Conservation (phyloP, 441 rosid genomes). For the Euphorbia schlechtendalii region DNA sequence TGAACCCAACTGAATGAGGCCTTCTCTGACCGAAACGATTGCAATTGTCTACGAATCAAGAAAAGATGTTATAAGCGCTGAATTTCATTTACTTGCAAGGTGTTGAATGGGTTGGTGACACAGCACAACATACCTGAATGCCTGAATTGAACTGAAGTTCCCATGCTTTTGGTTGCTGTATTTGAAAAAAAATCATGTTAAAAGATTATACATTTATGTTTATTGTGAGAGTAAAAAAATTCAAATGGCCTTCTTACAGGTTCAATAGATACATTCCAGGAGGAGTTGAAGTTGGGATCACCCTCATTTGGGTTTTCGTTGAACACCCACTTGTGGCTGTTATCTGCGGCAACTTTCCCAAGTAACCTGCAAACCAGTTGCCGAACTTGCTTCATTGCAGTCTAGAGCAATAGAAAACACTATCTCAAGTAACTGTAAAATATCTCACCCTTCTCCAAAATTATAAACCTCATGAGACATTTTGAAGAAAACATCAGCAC, state of each 20-base stretch:
- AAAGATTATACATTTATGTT: background rate
- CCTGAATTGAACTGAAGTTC: conserved; percentile 59
- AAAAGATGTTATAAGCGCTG: conserved; percentile 6
- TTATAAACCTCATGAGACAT: conserved; percentile 72
- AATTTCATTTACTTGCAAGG: background rate
- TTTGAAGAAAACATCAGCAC: conserved; percentile 66
- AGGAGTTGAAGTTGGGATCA: conserved; percentile 39
- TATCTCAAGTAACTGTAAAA: background rate
- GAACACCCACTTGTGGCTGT: conserved; percentile 63
- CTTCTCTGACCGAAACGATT: conserved; percentile 63
- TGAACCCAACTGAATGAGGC: conserved; percentile 65
- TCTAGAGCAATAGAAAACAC: background rate
- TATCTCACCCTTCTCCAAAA: conserved; percentile 66
- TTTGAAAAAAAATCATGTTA: conserved; percentile 9
- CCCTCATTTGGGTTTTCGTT: conserved; percentile 37
- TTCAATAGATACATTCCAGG: conserved; percentile 49
- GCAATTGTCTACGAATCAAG: conserved; percentile 55
- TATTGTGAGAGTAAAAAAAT: background rate
- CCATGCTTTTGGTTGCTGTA: conserved; percentile 69
- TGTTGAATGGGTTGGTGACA: conserved; percentile 4
- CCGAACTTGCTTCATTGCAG: background rate
- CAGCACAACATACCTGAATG: conserved; percentile 55
- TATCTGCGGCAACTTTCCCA: conserved; percentile 72
- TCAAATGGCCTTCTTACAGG: conserved; percentile 40
- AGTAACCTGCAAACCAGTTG: conserved; percentile 39